Evolutionary conservation across 805 yeast species (phyloP).

Genomic region (Torulaspora gathmanii): DNA sequence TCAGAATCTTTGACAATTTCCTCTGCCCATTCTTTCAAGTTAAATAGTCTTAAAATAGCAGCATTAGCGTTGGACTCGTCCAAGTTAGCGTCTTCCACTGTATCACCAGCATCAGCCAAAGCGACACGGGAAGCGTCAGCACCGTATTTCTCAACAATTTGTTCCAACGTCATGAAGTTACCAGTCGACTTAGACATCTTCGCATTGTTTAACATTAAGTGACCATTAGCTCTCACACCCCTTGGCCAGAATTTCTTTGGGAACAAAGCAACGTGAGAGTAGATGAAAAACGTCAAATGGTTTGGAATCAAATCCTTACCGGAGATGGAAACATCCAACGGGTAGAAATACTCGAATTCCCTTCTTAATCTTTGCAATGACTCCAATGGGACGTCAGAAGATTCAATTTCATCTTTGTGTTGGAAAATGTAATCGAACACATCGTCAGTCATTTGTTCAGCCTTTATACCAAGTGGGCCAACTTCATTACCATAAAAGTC

Average conservation of each 20-base stretch:
- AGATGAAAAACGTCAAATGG: slow-evolving; percentile 93
- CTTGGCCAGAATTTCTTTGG: slow-evolving; percentile 88
- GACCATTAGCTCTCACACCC: slow-evolving; percentile 94
- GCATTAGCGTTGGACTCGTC: slow-evolving; percentile 97
- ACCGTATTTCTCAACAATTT: slow-evolving; percentile 83
- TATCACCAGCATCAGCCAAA: slow-evolving; percentile 96
- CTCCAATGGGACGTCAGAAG: slow-evolving; percentile 56
- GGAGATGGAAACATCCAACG: slow-evolving; percentile 84
- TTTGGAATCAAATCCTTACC: slow-evolving; percentile 97
- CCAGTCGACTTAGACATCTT: slow-evolving; percentile 99
- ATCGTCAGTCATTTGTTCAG: slow-evolving; percentile 86
- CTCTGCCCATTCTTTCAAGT: slow-evolving; percentile 94
- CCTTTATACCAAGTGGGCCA: slow-evolving; percentile 69
- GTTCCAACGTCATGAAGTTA: slow-evolving; percentile 86
- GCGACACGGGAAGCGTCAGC: slow-evolving; percentile 98
- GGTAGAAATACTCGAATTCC: slow-evolving; percentile 96
- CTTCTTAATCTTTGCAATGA: slow-evolving; percentile 73
- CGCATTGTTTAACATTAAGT: slow-evolving; percentile 87
- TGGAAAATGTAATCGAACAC: slow-evolving; percentile 89
- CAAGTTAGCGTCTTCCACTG: slow-evolving; percentile 95
- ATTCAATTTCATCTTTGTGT: slow-evolving; percentile 53
- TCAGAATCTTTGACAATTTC: slow-evolving; percentile 53
- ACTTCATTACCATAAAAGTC: slow-evolving; percentile 75
- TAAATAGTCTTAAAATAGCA: slow-evolving; percentile 87
- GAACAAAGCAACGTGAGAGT: slow-evolving; percentile 89